A percentile compares a stretch with the other conserved stretches of the same genome.
Conservation (phyloP, 2,329 filamentous ascomycete species). For the Colletotrichum zoysiae region DNA sequence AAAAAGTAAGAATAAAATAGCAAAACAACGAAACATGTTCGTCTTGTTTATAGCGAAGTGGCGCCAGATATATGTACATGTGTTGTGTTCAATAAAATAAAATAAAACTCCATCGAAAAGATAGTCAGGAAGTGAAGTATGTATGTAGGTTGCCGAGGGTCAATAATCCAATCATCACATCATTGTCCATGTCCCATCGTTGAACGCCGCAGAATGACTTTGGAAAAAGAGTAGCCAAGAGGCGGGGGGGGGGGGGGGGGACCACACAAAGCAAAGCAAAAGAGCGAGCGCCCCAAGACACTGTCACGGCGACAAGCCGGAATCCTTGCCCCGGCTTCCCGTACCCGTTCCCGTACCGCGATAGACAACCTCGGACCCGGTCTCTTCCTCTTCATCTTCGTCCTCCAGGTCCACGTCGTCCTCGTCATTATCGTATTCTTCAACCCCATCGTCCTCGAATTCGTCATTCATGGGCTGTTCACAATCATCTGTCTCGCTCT, state of each 20-base stretch:
- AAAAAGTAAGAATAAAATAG: background rate
- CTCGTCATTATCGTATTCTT: slow-evolving; percentile 46
- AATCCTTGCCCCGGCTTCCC: slow-evolving; percentile 38
- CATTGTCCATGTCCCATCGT: slow-evolving; percentile 30
- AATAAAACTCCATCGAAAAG: too few relatives aligned
- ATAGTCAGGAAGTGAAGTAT: slow-evolving; percentile 32
- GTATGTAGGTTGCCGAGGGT: slow-evolving; percentile 34
- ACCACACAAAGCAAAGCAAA: background rate
- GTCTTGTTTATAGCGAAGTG: slow-evolving; percentile 31
- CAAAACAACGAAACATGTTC: background rate
- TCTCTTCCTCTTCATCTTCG: slow-evolving; percentile 41
- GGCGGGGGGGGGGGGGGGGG: background rate
- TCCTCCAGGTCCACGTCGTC: slow-evolving; percentile 41
- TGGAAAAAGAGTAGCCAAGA: background rate
- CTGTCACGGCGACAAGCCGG: slow-evolving; percentile 39
- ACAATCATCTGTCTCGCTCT: slow-evolving; percentile 44
- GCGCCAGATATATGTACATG: slow-evolving; percentile 10
- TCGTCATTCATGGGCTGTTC: slow-evolving; percentile 47
- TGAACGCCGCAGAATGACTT: slow-evolving; percentile 20
- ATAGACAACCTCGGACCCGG: slow-evolving; percentile 36
- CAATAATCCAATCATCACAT: slow-evolving; percentile 36
- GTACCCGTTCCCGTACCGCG: slow-evolving; percentile 40
- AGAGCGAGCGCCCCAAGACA: background rate
- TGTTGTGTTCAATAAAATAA: background rate
- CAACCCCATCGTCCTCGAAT: slow-evolving; percentile 47